phyloP scores from a whole-genome alignment of 805 yeast species.

The Pichia gijzeniarum region DNA sequence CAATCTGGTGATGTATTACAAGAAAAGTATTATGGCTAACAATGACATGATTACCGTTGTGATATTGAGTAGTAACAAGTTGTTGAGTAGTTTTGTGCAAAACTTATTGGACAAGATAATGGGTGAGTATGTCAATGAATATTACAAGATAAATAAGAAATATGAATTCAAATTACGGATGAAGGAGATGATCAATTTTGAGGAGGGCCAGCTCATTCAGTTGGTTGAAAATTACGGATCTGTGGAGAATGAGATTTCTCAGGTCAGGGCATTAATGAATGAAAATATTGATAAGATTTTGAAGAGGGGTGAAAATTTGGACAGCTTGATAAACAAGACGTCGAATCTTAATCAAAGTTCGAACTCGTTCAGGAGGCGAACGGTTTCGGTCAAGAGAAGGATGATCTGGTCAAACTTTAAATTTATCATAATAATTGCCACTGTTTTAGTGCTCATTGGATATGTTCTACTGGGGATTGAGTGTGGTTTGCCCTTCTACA shows the following conservation, averaged over 20 bases:
- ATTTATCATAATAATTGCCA: slow-evolving; percentile 30
- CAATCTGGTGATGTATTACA: slow-evolving; percentile 37
- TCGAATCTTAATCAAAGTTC: slow-evolving; percentile 63
- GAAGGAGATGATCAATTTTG: slow-evolving; percentile 49
- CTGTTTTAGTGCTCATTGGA: slow-evolving; percentile 28
- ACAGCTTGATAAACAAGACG: slow-evolving; percentile 70
- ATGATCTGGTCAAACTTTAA: slow-evolving; percentile 65
- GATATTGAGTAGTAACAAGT: slow-evolving; percentile 38
- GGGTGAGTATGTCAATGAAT: slow-evolving; percentile 35
- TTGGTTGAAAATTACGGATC: slow-evolving; percentile 30
- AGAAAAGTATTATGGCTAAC: slow-evolving; percentile 39
- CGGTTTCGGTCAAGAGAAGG: slow-evolving; percentile 53
- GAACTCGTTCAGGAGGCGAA: slow-evolving; percentile 61
- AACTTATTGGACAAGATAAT: slow-evolving; percentile 44
- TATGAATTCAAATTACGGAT: slow-evolving; percentile 49
- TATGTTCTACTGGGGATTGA: slow-evolving; percentile 44
- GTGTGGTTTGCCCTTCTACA: slow-evolving; percentile 50
- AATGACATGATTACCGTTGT: slow-evolving; percentile 49
- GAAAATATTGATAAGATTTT: slow-evolving; percentile 67
- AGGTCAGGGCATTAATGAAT: slow-evolving; percentile 62
- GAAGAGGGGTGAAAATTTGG: slow-evolving; percentile 73
- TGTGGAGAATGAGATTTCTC: slow-evolving; percentile 49
- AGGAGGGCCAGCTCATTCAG: slow-evolving; percentile 42
- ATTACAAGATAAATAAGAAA: slow-evolving; percentile 18
- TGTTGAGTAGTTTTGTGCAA: slow-evolving; percentile 41